Evolutionary conservation across 2,329 filamentous ascomycete genomes (phyloP).

Genomic region (Xylaria arbuscula): DNA sequence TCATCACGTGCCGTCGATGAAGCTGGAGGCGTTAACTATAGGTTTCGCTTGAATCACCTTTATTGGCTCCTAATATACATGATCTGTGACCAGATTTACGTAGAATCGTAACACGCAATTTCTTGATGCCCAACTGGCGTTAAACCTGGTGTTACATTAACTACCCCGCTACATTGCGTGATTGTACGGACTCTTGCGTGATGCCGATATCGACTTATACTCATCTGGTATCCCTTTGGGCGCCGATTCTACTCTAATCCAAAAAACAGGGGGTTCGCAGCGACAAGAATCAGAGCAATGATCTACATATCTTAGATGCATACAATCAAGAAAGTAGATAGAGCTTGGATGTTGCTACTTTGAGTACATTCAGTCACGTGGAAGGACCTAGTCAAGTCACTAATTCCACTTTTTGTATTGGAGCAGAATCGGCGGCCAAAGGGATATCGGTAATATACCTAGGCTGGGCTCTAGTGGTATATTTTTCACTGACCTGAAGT

Average conservation of each 20-base stretch:
- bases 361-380: conserved; percentile 8
- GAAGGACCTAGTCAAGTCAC: conserved; percentile 5
- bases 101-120: conserved; percentile 18
- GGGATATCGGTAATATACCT: conserved; percentile 19
- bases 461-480: conserved; percentile 16
- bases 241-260: conserved; percentile 10
- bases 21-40: conserved; percentile 15
- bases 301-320: conserved; percentile 20
- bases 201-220: conserved; percentile 26
- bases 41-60: conserved; percentile 20
- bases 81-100: conserved; percentile 6
- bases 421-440: conserved; percentile 13
- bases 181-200: conserved; percentile 20
- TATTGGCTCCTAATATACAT: conserved; percentile 12
- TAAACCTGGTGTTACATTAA: conserved; percentile 11
- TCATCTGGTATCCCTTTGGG: conserved; percentile 7
- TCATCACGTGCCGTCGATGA: conserved; percentile 15
- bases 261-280: conserved; percentile 12
- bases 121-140: conserved; percentile 13
- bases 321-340: conserved; percentile 18
- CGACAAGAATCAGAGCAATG: conserved; percentile 5
- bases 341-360: conserved; percentile 15
- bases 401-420: conserved; percentile 21
- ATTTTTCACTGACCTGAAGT: conserved; percentile 14
- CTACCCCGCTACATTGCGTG: conserved; percentile 24